A percentile compares a stretch with the other conserved stretches of the same genome.
Conservation (phyloP, 2,329 filamentous ascomycete species). For the Coleophoma eucalyptorum region DNA sequence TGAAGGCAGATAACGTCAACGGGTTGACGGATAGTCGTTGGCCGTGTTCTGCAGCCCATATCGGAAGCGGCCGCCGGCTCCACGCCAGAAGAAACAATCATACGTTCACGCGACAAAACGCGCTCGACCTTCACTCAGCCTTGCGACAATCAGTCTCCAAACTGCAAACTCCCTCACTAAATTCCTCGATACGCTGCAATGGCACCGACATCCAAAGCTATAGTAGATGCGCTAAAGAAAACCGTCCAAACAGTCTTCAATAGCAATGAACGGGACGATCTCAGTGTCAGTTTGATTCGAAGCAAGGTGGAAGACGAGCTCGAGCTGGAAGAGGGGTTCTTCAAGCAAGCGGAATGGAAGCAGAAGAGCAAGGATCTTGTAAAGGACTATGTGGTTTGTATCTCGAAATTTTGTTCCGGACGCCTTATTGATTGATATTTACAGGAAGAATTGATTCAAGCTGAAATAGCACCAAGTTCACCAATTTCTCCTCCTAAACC, state of each 20-base stretch:
- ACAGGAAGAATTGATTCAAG: constrained; percentile 9
- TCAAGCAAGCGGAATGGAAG: constrained; percentile 50
- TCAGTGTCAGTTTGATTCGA: constrained; percentile 56
- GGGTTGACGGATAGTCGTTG: no score
- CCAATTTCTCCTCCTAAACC: not conserved
- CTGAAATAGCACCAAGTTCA: constrained; percentile 8
- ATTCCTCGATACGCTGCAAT: no score
- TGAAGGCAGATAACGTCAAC: no score
- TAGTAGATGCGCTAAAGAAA: not conserved
- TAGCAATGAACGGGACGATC: constrained; percentile 31
- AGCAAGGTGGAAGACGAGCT: constrained; percentile 46
- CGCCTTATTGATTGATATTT: constrained; percentile 4
- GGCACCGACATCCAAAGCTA: no score
- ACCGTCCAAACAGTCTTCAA: not conserved
- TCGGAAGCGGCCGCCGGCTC: no score
- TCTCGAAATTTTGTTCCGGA: not conserved
- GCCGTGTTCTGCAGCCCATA: no score
- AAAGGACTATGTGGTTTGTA: constrained; percentile 48
- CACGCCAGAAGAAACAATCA: no score
- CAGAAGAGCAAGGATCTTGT: constrained; percentile 54
- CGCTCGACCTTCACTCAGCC: no score
- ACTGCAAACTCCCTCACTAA: no score
- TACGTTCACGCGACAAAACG: no score
- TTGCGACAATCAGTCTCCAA: no score
- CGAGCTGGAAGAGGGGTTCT: constrained; percentile 46